These are phyloP conservation scores for Funneliformis mosseae DNA, from an alignment of 192 early-diverging fungal species.

Conservation along the genomic window DNA sequence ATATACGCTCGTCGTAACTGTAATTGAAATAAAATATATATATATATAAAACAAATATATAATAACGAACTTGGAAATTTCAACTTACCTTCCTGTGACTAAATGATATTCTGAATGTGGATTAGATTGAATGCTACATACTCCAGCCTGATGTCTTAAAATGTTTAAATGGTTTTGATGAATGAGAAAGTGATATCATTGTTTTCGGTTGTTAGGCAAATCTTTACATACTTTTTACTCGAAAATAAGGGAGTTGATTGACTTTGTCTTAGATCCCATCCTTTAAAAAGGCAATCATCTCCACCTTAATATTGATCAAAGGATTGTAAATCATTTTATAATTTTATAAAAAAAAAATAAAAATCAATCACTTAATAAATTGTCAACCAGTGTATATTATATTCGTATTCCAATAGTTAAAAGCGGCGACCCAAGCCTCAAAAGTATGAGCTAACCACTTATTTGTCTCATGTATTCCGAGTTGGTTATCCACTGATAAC, in stretches of 20 bases:
- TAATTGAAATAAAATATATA: conserved; percentile 1
- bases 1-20: conserved; percentile 88
- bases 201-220: background rate
- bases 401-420: conserved; percentile 77
- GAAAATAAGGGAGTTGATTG: conserved; percentile 57
- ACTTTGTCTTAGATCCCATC: conserved; percentile 81
- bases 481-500: conserved; percentile 49
- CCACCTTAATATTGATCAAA: conserved; percentile 54
- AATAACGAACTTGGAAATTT: background rate
- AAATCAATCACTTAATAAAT: background rate
- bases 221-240: conserved; percentile 55
- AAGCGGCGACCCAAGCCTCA: conserved; percentile 94
- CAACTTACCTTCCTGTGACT: conserved; percentile 76
- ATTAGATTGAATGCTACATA: conserved; percentile 87
- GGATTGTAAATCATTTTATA: background rate
- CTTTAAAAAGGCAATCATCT: conserved; percentile 85
- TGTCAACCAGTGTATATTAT: conserved; percentile 68
- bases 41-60: conserved; percentile 5
- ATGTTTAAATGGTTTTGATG: background rate
- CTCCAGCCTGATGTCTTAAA: conserved; percentile 87
- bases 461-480: conserved; percentile 37
- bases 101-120: conserved; percentile 77
- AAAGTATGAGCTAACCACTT: conserved; percentile 85
- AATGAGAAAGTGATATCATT: background rate
- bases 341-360: background rate